These are phyloP conservation scores for Candida cerambycidarum DNA, from an alignment of 805 yeast genomes.

Conservation along the genomic window DNA sequence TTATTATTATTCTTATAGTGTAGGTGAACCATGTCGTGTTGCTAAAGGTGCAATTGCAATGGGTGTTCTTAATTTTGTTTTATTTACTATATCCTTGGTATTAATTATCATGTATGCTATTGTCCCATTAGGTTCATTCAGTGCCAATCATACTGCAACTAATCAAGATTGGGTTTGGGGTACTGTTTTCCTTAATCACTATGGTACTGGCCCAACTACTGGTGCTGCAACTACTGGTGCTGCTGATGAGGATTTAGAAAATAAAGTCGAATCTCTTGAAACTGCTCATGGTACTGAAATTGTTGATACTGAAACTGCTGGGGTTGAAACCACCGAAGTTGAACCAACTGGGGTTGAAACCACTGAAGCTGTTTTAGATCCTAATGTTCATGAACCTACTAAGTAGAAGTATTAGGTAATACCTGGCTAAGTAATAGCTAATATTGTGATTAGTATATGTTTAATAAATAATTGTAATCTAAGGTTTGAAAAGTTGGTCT, in stretches of 20 bases:
- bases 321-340: not conserved
- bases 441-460: not conserved
- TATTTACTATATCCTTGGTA: conserved; percentile 19
- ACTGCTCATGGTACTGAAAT: not conserved
- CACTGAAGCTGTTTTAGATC: not conserved
- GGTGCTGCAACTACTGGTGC: not conserved
- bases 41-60: conserved; percentile 25
- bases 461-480: not conserved
- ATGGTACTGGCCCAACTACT: too few relatives aligned
- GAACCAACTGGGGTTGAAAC: not conserved
- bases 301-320: not conserved
- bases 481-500: too few relatives aligned
- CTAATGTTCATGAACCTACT: not conserved
- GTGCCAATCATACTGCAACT: not conserved
- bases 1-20: not conserved
- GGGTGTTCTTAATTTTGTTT: conserved; percentile 21
- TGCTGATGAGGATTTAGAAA: conserved; percentile 1
- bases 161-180: conserved; percentile 1
- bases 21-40: conserved; percentile 16
- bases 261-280: conserved; percentile 1
- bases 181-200: not conserved
- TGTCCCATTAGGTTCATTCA: conserved; percentile 15
- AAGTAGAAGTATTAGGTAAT: not conserved
- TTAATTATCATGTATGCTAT: conserved; percentile 17
- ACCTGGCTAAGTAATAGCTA: not conserved